Base-by-base conservation (phyloP, 495 filamentous ascomycete genomes). In the Xylaria bambusicola region DNA sequence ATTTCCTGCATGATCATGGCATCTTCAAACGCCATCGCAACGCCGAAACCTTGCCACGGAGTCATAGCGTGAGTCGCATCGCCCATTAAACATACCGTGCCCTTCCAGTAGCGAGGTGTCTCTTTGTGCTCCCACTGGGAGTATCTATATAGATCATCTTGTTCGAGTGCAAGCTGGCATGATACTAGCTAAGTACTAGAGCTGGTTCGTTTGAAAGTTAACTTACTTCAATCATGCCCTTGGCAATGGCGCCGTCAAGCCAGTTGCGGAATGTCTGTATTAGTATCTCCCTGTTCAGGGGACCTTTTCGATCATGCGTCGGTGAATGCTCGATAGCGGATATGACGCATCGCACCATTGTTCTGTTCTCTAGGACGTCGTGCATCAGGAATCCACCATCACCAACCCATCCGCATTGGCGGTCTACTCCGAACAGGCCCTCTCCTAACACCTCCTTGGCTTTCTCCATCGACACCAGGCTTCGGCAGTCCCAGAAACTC, bases 41-140 rank as follows among this genome's bases (percentile, higher is more conserved):
- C 69, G 15, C 72, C 74, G 17, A 68, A 58, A 10, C 65, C 74
- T 45, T 73, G 69, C 21, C 57, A 67, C 2, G 69, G 72, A 2
- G 66, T 52, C 60, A 67, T 69, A 5, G 74, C 69, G 60, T 77
- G 74, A 0, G 74, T 74, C 1, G 74, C 73, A 42, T 77, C 74
- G 44, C 74, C 74, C 15, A 74, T 65, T 13, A 77, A 33, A 4
- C 66, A 63, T 2, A 62, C 58, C 1, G 8, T 4, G 0, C 20
- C 66, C 0, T 61, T 61, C 40, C 55, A 49, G 50, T 66, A 66
- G 21, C 15, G 15, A 3, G 60, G 56, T 0, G 63, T 66, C 1
- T 26, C 15, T 36, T 62, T 62, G 31, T 62, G 63, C n/a, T 66
- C 63, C 60, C 55, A 62, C 15, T 56, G 21, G 1, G 63, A 62